phyloP scores from a whole-genome alignment of 495 filamentous ascomycete species.

The Acidomyces sp. region DNA sequence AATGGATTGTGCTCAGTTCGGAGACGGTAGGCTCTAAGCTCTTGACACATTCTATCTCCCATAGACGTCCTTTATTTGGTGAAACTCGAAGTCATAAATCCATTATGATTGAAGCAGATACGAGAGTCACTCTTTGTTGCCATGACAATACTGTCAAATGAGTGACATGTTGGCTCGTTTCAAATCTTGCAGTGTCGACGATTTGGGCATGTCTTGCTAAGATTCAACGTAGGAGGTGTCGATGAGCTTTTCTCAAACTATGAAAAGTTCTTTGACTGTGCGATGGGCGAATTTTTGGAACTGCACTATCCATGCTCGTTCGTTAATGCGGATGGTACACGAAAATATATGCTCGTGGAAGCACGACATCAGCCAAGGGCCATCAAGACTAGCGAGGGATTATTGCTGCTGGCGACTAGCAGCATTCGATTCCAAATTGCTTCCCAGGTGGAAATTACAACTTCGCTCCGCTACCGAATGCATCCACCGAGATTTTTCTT shows the following conservation, averaged over 20 bases:
- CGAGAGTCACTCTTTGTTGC: no score
- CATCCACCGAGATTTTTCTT: conserved; percentile 26
- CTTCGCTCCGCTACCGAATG: conserved; percentile 16
- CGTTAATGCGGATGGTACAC: conserved; percentile 19
- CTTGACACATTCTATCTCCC: no score
- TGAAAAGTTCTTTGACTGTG: conserved; percentile 31
- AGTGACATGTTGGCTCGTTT: no score
- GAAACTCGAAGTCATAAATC: no score
- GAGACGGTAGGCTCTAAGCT: conserved; percentile 17
- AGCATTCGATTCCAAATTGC: conserved; percentile 26
- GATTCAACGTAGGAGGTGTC: no score
- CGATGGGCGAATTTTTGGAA: conserved; percentile 38
- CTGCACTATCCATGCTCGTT: conserved; percentile 38
- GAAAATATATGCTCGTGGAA: conserved; percentile 35
- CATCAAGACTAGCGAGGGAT: conserved; percentile 39
- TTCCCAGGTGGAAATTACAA: conserved; percentile 14
- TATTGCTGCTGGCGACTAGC: conserved; percentile 37
- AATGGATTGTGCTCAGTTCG: conserved; percentile 36
- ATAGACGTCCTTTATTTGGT: no score
- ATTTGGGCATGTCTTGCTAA: no score
- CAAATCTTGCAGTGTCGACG: no score
- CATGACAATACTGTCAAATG: no score
- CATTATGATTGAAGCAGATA: no score
- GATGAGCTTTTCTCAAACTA: conserved; percentile 25
- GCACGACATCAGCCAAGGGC: conserved; percentile 35